A percentile compares a stretch with the other conserved stretches of the same genome.
Evolutionary conservation across 805 yeast genomes (phyloP).

Genomic region (Sugiyamaella smithiae): DNA sequence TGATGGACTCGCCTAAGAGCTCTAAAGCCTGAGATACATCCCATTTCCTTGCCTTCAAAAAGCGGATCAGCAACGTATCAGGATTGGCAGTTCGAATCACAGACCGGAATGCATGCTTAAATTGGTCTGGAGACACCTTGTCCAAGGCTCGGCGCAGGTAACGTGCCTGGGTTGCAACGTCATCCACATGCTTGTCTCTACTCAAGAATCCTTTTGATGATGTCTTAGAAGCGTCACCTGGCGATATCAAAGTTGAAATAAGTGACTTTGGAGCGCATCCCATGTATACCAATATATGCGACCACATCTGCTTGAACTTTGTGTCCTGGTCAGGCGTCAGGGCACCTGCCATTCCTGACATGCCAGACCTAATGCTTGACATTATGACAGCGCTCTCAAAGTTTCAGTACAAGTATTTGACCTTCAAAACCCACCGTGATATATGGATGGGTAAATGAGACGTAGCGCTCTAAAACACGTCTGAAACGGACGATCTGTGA

Average conservation of each 20-base stretch:
- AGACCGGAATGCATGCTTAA: constrained; percentile 54
- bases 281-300: constrained; percentile 26
- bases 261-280: constrained; percentile 30
- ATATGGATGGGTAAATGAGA: too few species aligned
- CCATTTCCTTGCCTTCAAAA: constrained; percentile 84
- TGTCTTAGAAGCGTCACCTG: constrained; percentile 22
- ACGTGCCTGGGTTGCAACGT: neutral
- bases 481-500: too few species aligned
- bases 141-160: constrained; percentile 47
- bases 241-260: constrained; percentile 12
- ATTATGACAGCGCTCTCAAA: neutral
- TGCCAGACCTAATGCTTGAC: neutral
- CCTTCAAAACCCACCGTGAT: too few species aligned
- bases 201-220: constrained; percentile 19
- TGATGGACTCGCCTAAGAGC: constrained; percentile 67
- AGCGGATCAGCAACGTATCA: constrained; percentile 73
- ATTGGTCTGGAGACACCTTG: constrained; percentile 49
- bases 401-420: too few species aligned
- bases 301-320: constrained; percentile 39
- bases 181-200: neutral
- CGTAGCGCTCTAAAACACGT: too few species aligned
- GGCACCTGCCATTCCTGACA: constrained; percentile 35
- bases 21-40: constrained; percentile 60
- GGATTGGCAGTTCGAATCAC: constrained; percentile 73
- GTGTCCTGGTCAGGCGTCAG: constrained; percentile 37